Evolutionary conservation across 2,329 filamentous ascomycete species (phyloP).

Genomic region (Penicillium sp.): DNA sequence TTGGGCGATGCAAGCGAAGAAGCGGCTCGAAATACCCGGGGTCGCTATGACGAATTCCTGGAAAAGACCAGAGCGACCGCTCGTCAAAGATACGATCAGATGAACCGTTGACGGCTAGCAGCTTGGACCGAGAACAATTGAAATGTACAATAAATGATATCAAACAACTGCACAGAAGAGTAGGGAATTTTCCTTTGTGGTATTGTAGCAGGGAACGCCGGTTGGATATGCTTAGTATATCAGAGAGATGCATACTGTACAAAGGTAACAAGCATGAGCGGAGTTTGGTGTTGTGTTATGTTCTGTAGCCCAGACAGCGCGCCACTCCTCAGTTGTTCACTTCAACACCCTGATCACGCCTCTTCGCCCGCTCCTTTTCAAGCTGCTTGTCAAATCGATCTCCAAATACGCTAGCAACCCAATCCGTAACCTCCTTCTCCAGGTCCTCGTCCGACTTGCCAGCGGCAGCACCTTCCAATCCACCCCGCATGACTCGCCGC

Average conservation of each 20-base stretch:
- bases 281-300: too few species aligned
- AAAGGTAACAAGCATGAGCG: constrained; percentile 24
- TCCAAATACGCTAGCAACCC: constrained; percentile 54
- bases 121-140: background rate
- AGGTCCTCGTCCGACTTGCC: constrained; percentile 51
- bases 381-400: constrained; percentile 52
- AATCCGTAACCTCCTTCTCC: constrained; percentile 59
- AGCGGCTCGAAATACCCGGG: constrained; percentile 53
- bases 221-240: constrained; percentile 14
- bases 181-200: constrained; percentile 3
- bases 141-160: constrained; percentile 17
- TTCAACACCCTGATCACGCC: constrained; percentile 15
- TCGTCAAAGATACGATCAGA: constrained; percentile 52
- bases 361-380: constrained; percentile 37
- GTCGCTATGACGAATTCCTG: constrained; percentile 53
- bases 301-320: constrained; percentile 10
- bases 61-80: constrained; percentile 53
- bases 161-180: background rate
- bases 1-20: constrained; percentile 54
- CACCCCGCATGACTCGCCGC: constrained; percentile 62
- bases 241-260: constrained; percentile 22
- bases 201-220: constrained; percentile 12
- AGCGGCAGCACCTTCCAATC: constrained; percentile 60
- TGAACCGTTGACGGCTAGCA: constrained; percentile 31
- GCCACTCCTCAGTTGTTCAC: background rate